These are phyloP conservation scores for Kodamaea kakaduensis DNA, from an alignment of 805 yeast genomes.

Conservation along the genomic window DNA sequence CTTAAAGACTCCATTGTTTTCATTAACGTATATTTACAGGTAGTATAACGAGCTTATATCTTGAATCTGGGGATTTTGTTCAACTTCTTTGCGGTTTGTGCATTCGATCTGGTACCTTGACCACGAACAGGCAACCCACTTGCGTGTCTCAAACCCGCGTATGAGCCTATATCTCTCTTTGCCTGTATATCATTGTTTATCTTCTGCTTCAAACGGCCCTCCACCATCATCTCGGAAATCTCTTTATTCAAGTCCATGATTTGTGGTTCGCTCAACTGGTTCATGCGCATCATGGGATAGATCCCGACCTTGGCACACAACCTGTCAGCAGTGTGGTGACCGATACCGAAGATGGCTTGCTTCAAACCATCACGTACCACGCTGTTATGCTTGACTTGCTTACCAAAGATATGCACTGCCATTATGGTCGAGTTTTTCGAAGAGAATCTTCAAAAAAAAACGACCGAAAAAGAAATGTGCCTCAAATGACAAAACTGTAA, in stretches of 20 bases:
- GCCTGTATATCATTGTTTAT: conserved; percentile 72
- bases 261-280: conserved; percentile 85
- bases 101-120: conserved; percentile 88
- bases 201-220: conserved; percentile 70
- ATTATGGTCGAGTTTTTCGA: conserved; percentile 16
- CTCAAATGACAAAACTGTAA: conserved; percentile 1
- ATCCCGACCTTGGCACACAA: conserved; percentile 86
- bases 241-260: conserved; percentile 84
- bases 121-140: conserved; percentile 67
- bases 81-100: conserved; percentile 81
- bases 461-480: neutral
- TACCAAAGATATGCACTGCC: conserved; percentile 46
- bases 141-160: conserved; percentile 86
- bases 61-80: conserved; percentile 64
- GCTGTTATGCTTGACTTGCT: conserved; percentile 40
- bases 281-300: conserved; percentile 92
- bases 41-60: conserved; percentile 10
- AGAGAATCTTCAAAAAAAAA: neutral
- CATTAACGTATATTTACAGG: conserved; percentile 4
- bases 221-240: conserved; percentile 75
- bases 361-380: conserved; percentile 60
- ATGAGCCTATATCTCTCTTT: conserved; percentile 78
- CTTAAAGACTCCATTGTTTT: too few species aligned
- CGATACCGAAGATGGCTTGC: conserved; percentile 81
- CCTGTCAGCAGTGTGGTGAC: conserved; percentile 64